Base-by-base conservation (phyloP, 83 land plant species). In the Picea mariana region DNA sequence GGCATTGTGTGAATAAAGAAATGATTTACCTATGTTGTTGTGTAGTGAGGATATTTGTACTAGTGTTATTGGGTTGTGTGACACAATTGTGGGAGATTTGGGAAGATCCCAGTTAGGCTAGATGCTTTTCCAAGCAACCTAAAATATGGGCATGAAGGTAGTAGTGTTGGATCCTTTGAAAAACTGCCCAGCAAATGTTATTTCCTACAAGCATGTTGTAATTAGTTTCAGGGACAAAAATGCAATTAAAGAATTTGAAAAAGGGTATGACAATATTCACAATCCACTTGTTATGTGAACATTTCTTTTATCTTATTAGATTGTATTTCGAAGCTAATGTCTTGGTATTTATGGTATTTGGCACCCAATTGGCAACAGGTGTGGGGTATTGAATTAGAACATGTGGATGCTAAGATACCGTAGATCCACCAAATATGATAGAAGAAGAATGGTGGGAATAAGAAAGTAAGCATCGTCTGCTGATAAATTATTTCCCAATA, bases 21-120 rank as follows among this genome's bases (percentile, higher is more conserved):
- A 34, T 31, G 34, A 31, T 31, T 31, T 31, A 2, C 34, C 34
- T 31, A 31, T 31, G 34, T 31, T 31, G 34, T 31, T 31, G 34
- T 31, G 34, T 31, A 31, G 34, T 31, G 34, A 31, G 34, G 34
- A 31, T 31, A 31, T 31, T 15, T 76, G 61, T 55, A 52, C 60
- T 55, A 21, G 78, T 76, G 60, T 76, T 21, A 52, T 21, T 82
- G 98, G 96, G 6, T 67, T 95, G 23, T 88, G 94, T 62, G 95
- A 95, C 59, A 91, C 73, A 55, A 80, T 95, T 55, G 90, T 97
- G 18, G 99, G 99, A 24, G 98, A 95, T 16, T 69, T 97, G 58
- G 99, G 99, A 60, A 98, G 98, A 38, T 98, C 98, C 18, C 99
- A 97, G 81, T 80, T 97, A 47, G 99, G 99, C 62, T 87, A 94